phyloP scores from a whole-genome alignment of 331 rosid genomes.

The Acacia pycnantha region DNA sequence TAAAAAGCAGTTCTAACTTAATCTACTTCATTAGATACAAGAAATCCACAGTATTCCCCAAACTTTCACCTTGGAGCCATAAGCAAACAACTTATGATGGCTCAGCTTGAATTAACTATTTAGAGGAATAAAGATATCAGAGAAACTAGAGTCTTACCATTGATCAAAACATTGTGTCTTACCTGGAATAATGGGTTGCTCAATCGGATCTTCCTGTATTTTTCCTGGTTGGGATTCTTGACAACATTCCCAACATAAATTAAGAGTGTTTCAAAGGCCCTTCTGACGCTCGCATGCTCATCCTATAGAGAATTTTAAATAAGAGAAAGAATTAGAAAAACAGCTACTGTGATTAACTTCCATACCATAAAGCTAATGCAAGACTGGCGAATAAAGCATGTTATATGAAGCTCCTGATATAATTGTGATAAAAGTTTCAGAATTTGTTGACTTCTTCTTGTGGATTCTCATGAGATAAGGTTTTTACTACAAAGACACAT shows the following conservation, averaged over 20 bases:
- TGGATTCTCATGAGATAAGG: not conserved
- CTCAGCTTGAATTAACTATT: not conserved
- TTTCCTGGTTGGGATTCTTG: slow-evolving; percentile 73
- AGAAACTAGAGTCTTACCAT: not conserved
- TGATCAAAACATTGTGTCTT: slow-evolving; percentile 5
- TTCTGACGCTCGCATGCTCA: slow-evolving; percentile 59
- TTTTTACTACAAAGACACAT: not conserved
- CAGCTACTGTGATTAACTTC: not conserved
- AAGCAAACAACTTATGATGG: not conserved
- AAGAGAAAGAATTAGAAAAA: not conserved
- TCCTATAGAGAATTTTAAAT: slow-evolving; percentile 38
- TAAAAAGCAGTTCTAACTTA: not conserved
- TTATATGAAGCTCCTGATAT: not conserved
- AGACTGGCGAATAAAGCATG: not conserved
- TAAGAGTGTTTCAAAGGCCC: slow-evolving; percentile 66
- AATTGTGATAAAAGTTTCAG: not conserved
- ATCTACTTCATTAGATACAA: not conserved
- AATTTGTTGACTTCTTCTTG: not conserved
- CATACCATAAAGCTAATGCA: slow-evolving; percentile 1
- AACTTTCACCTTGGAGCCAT: not conserved
- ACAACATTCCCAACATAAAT: slow-evolving; percentile 70
- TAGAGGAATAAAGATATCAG: not conserved
- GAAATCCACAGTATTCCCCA: not conserved
- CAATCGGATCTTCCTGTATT: slow-evolving; percentile 71
- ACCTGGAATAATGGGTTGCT: slow-evolving; percentile 71